These are phyloP conservation scores for Theileria equi DNA, from an alignment of 169 alveolate species.

Conservation along the genomic window DNA sequence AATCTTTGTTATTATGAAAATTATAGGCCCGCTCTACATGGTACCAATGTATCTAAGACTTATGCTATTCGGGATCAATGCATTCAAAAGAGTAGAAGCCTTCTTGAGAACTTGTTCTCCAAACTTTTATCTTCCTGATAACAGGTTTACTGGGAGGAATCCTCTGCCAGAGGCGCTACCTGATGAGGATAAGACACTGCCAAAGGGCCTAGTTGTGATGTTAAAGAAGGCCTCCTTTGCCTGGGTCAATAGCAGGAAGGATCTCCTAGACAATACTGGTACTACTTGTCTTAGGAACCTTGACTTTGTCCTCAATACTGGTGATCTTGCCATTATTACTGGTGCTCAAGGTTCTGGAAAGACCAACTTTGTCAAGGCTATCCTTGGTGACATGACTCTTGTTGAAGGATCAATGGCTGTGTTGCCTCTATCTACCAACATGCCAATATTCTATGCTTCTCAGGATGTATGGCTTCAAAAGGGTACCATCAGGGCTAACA, in stretches of 20 bases:
- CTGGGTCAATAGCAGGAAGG: constrained; percentile 5
- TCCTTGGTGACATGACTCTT: constrained; percentile 62
- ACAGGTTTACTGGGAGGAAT: too few relatives aligned
- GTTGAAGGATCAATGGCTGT: constrained; percentile 64
- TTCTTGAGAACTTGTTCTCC: constrained; percentile 27
- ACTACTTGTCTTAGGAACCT: neutral
- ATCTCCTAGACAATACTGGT: neutral
- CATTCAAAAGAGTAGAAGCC: constrained; percentile 14
- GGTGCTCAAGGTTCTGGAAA: constrained; percentile 64
- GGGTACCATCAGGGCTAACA: constrained; percentile 49
- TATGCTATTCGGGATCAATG: constrained; percentile 1
- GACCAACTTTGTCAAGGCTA: constrained; percentile 50
- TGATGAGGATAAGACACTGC: too few relatives aligned
- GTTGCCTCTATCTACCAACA: constrained; percentile 36
- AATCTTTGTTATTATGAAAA: neutral
- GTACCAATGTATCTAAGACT: constrained; percentile 10
- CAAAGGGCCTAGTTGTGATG: too few relatives aligned
- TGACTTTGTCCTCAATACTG: constrained; percentile 34
- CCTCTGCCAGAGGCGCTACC: too few relatives aligned
- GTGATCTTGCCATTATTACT: constrained; percentile 41
- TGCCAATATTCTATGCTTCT: constrained; percentile 62
- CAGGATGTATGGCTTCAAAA: constrained; percentile 57
- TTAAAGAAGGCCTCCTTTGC: constrained; percentile 27
- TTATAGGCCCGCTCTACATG: constrained; percentile 10
- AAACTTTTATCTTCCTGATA: constrained; percentile 8